phyloP scores from a whole-genome alignment of 805 yeast species.

The Metschnikowia chrysomelidarum region DNA sequence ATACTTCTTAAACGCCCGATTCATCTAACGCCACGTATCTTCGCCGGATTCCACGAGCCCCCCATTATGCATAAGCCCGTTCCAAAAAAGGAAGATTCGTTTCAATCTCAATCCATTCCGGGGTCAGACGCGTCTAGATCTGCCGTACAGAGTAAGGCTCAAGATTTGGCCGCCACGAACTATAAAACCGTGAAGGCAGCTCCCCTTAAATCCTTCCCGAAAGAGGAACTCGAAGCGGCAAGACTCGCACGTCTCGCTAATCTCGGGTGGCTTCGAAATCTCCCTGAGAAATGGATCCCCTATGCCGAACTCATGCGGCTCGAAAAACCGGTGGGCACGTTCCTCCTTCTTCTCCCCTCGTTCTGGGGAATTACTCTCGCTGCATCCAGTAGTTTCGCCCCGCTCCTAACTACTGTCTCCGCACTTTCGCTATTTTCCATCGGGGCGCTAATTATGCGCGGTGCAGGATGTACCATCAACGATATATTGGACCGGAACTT shows the following conservation, averaged over 20 bases:
- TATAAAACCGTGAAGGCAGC: not conserved
- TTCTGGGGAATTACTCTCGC: conserved; percentile 94
- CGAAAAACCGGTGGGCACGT: conserved; percentile 96
- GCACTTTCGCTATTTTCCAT: conserved; percentile 71
- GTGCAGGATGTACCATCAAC: conserved; percentile 96
- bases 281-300: conserved; percentile 79
- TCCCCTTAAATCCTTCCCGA: conserved; percentile 21
- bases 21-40: not conserved
- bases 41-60: conserved; percentile 13
- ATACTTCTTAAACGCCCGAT: too few species aligned
- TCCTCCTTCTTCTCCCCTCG: conserved; percentile 78
- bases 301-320: conserved; percentile 89
- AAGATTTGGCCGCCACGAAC: not conserved
- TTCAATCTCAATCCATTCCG: not conserved
- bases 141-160: too few species aligned
- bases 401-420: conserved; percentile 57
- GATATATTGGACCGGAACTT: conserved; percentile 82
- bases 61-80: conserved; percentile 11
- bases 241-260: conserved; percentile 47
- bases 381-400: conserved; percentile 68
- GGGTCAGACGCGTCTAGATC: not conserved
- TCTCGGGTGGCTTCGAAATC: conserved; percentile 47
- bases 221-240: conserved; percentile 50
- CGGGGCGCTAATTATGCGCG: conserved; percentile 91
- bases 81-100: not conserved